Base-by-base conservation (phyloP, 164 flowering plant genomes). In the Pachysandra terminalis region DNA sequence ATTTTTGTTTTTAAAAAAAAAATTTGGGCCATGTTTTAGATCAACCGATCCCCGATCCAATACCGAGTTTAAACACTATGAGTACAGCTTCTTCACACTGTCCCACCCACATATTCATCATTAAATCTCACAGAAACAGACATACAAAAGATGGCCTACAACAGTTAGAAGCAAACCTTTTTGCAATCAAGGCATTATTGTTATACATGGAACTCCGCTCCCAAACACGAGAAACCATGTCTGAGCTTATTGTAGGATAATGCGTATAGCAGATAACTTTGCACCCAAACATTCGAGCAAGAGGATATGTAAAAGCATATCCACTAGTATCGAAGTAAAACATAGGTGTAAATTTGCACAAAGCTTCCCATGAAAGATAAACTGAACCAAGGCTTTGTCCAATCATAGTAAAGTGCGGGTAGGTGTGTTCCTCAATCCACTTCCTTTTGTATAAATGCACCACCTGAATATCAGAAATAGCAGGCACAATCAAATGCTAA, bases 351-450 rank as follows among this genome's bases (percentile, higher is more conserved):
- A 81, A 83, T 74, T 84, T 85, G 83, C 86, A 70, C 64, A 95
- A 75, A 70, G 99, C 99, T 75, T 95, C 97, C 97, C 96, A 94
- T 12, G 90, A 67, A 25, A 95, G 88, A 79, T 80, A 90, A 51
- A 95, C 77, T 1, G 98, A 95, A 69, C 98, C 98, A 54, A 92
- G 71, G 72, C 97, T 95, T 77, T 92, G 98, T 25, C 98, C 96
- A 73, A 95, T 80, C 97, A 92, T 95, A 12, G 98, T 92, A 71
- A 95, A 95, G 37, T 71, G 92, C 15, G 97, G 97, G 69, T 90
- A 95, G 22, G 87, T 92, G 26, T 80, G 73, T 80, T 92, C 97
- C 74, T 95, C 98, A 67, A 92, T 79, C 98, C 97, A 92, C 80
- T 87, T 92, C 82, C 97, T 84, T 62, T 80, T 89, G 61, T 77